Percentiles rank a stretch among this genome's conserved stretches.
These are phyloP conservation scores for Exophiala phaeomuriformis DNA, from an alignment of 2,329 filamentous ascomycete species.

Conservation along the genomic window DNA sequence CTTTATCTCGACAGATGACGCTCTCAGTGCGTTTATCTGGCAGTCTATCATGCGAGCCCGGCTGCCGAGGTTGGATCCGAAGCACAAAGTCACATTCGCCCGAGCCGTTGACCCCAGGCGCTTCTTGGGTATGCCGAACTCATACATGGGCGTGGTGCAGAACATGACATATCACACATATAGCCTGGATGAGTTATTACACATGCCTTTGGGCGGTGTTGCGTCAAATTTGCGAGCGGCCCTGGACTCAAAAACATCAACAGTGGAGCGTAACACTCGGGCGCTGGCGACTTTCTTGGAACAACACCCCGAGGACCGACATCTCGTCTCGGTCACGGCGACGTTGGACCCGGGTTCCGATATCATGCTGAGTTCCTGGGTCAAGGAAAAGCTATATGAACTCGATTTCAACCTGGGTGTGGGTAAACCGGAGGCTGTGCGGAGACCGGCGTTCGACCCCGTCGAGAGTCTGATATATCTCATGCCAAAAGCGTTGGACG, in stretches of 20 bases:
- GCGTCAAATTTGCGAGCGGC: slow-evolving; percentile 37
- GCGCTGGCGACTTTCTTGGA: slow-evolving; percentile 39
- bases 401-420: slow-evolving; percentile 45
- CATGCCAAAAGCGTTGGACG: slow-evolving; percentile 40
- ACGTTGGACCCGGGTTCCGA: slow-evolving; percentile 37
- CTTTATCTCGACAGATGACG: slow-evolving; percentile 50
- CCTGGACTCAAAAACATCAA: slow-evolving; percentile 34
- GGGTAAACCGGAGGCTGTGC: slow-evolving; percentile 42
- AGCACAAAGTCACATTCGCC: slow-evolving; percentile 33
- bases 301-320: slow-evolving; percentile 32
- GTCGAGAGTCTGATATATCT: slow-evolving; percentile 47
- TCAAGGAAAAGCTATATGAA: slow-evolving; percentile 40
- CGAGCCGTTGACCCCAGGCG: slow-evolving; percentile 47
- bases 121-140: slow-evolving; percentile 36
- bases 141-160: slow-evolving; percentile 45
- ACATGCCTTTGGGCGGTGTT: slow-evolving; percentile 32
- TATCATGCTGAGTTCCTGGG: slow-evolving; percentile 51
- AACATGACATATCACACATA: slow-evolving; percentile 41
- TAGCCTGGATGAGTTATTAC: slow-evolving; percentile 29
- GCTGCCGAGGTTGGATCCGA: slow-evolving; percentile 30
- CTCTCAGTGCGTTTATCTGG: slow-evolving; percentile 48
- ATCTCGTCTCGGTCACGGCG: slow-evolving; percentile 32
- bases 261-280: slow-evolving; percentile 34
- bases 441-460: slow-evolving; percentile 42
- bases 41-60: slow-evolving; percentile 40